Percentiles rank a stretch among this genome's conserved stretches.
phyloP scores from a whole-genome alignment of 2,329 filamentous ascomycete genomes.

The Westerdykella sp. region DNA sequence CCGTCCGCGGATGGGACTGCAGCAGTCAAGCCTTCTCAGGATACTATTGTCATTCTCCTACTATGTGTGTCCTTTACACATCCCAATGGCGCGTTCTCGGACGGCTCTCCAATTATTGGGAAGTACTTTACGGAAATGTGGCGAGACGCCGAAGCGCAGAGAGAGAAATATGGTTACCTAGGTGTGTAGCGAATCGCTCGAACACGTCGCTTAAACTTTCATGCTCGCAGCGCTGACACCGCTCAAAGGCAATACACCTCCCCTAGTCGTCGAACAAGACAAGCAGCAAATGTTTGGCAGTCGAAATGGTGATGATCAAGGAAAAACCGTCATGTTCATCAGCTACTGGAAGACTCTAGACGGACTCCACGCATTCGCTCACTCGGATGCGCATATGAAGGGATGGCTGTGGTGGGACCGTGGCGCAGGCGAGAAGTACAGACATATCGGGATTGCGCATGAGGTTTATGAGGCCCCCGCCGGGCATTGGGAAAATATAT shows the following conservation, averaged over 20 bases:
- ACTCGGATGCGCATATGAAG: constrained; percentile 6
- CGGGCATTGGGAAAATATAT: constrained; percentile 13
- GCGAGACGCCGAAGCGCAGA: constrained; percentile 6
- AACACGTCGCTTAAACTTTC: no score
- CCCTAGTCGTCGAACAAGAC: neutral
- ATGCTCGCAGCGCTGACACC: no score
- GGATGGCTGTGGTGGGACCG: constrained; percentile 9
- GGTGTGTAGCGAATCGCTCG: neutral
- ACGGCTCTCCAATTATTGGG: constrained; percentile 1
- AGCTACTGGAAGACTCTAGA: constrained; percentile 12
- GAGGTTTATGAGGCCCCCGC: constrained; percentile 10
- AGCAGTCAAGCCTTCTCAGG: neutral
- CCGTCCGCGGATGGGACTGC: constrained; percentile 1
- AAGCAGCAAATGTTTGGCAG: no score
- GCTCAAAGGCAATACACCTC: no score
- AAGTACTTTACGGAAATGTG: constrained; percentile 10
- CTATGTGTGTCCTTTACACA: constrained; percentile 6
- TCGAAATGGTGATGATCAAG: constrained; percentile 1
- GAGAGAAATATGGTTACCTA: constrained; percentile 9
- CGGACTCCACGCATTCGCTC: constrained; percentile 9
- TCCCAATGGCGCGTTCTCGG: constrained; percentile 8
- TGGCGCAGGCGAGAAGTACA: constrained; percentile 1
- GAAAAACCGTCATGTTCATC: constrained; percentile 6
- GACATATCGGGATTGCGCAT: constrained; percentile 10
- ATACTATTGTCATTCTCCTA: constrained; percentile 8